Evolutionary conservation across 1,139 yeast species (phyloP).

Genomic region (Debaryomyces subglobosus): DNA sequence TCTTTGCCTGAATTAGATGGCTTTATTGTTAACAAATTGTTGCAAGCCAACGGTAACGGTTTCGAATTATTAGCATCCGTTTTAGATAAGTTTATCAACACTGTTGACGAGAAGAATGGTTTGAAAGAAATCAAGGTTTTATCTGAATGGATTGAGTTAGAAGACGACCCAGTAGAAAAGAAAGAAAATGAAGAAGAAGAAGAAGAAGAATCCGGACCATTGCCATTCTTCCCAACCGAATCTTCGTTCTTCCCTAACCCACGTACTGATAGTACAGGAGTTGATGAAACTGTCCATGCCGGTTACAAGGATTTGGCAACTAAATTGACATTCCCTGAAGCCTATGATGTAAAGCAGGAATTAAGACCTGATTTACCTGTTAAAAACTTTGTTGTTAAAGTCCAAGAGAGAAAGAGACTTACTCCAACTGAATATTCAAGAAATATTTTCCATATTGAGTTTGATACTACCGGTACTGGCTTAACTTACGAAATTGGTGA

Average conservation of each 20-base stretch:
- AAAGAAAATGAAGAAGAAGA: slow-evolving; percentile 22
- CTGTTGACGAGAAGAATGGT: slow-evolving; percentile 50
- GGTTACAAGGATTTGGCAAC: slow-evolving; percentile 63
- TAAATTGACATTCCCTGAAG: slow-evolving; percentile 79
- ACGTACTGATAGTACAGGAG: slow-evolving; percentile 41
- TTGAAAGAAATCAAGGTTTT: slow-evolving; percentile 48
- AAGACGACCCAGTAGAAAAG: slow-evolving; percentile 22
- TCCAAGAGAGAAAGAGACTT: slow-evolving; percentile 87
- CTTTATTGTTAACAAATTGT: slow-evolving; percentile 74
- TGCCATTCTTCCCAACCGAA: slow-evolving; percentile 60
- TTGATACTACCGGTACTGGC: slow-evolving; percentile 89
- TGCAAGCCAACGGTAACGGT: slow-evolving; percentile 79
- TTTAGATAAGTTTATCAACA: slow-evolving; percentile 65
- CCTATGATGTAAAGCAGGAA: slow-evolving; percentile 55
- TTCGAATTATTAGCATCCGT: slow-evolving; percentile 85
- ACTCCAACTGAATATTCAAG: slow-evolving; percentile 93
- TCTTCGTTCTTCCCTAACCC: slow-evolving; percentile 65
- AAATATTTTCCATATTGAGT: slow-evolving; percentile 95
- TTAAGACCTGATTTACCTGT: slow-evolving; percentile 92
- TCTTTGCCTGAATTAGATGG: slow-evolving; percentile 66
- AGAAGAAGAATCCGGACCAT: slow-evolving; percentile 30
- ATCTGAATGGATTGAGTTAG: slow-evolving; percentile 47
- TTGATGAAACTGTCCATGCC: slow-evolving; percentile 40
- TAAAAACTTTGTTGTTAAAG: slow-evolving; percentile 83
- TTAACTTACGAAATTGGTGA: slow-evolving; percentile 93